Evolutionary conservation across 164 flowering plant species (phyloP).

Genomic region (Dillenia turbinata): DNA sequence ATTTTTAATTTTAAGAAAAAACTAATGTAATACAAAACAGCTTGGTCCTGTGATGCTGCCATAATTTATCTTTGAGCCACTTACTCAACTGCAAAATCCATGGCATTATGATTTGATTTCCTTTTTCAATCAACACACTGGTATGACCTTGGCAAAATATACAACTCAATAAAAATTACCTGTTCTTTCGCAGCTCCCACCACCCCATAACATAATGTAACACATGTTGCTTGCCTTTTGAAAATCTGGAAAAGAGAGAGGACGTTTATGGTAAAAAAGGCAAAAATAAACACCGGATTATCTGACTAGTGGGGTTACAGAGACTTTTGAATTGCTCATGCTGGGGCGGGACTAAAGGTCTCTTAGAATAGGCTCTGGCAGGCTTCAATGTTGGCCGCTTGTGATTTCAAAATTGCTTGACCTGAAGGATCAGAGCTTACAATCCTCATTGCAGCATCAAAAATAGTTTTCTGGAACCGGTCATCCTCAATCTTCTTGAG

Average conservation of each 20-base stretch:
- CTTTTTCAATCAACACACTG: slow-evolving; percentile 1
- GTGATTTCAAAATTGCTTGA: slow-evolving; percentile 44
- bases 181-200: slow-evolving; percentile 14
- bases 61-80: slow-evolving; percentile 7
- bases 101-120: slow-evolving; percentile 8
- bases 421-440: slow-evolving; percentile 38
- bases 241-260: slow-evolving; percentile 2
- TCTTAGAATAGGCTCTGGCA: slow-evolving; percentile 46
- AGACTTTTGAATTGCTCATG: slow-evolving; percentile 4
- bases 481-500: slow-evolving; percentile 59
- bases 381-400: slow-evolving; percentile 52
- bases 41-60: slow-evolving; percentile 17
- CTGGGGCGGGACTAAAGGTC: slow-evolving; percentile 1
- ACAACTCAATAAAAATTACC: slow-evolving; percentile 26
- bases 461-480: slow-evolving; percentile 34
- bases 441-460: slow-evolving; percentile 38
- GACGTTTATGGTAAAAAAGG: not conserved
- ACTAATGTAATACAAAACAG: slow-evolving; percentile 28
- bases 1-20: slow-evolving; percentile 3
- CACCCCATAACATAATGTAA: slow-evolving; percentile 12
- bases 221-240: slow-evolving; percentile 18
- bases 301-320: slow-evolving; percentile 10
- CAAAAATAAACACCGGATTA: not conserved
- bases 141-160: slow-evolving; percentile 12
- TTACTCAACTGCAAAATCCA: slow-evolving; percentile 19